phyloP scores from a whole-genome alignment of 1,284 basidiomycete genomes.

The Malassezia japonica region DNA sequence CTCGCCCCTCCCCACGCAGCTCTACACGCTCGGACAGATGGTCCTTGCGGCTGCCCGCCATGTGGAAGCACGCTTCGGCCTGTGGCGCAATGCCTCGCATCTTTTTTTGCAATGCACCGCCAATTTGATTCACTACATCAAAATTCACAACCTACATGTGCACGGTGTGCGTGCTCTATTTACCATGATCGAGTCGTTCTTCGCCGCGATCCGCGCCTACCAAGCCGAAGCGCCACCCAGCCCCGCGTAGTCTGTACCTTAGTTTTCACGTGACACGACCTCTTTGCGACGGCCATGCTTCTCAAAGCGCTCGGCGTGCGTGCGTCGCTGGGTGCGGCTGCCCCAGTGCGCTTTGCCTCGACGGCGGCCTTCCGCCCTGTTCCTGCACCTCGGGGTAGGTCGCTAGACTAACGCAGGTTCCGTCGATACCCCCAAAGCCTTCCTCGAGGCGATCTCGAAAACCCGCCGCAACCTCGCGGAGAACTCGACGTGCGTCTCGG shows the following conservation, averaged over 20 bases:
- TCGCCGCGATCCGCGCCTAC: slow-evolving; percentile 1
- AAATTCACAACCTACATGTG: neutral
- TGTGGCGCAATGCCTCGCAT: neutral
- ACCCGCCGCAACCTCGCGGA: slow-evolving; percentile 57
- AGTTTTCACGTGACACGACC: slow-evolving; percentile 9
- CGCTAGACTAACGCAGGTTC: neutral
- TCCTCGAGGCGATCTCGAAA: slow-evolving; percentile 64
- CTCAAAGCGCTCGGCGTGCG: neutral
- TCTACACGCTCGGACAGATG: neutral
- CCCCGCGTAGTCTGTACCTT: neutral
- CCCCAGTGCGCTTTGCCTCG: neutral
- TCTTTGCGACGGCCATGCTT: neutral
- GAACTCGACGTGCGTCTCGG: slow-evolving; percentile 28
- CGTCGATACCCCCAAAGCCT: slow-evolving; percentile 44
- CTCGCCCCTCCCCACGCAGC: slow-evolving; percentile 7
- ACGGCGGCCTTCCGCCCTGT: neutral
- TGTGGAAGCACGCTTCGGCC: neutral
- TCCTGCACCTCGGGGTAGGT: slow-evolving; percentile 13
- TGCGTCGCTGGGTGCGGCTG: neutral
- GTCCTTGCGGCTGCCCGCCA: neutral
- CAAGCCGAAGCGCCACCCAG: neutral
- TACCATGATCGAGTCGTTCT: neutral
- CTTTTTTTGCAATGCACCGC: neutral
- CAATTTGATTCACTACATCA: neutral
- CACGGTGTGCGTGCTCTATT: neutral